Base-by-base conservation (phyloP, 176 grass and related monocot species). In the Pharus latifolius region DNA sequence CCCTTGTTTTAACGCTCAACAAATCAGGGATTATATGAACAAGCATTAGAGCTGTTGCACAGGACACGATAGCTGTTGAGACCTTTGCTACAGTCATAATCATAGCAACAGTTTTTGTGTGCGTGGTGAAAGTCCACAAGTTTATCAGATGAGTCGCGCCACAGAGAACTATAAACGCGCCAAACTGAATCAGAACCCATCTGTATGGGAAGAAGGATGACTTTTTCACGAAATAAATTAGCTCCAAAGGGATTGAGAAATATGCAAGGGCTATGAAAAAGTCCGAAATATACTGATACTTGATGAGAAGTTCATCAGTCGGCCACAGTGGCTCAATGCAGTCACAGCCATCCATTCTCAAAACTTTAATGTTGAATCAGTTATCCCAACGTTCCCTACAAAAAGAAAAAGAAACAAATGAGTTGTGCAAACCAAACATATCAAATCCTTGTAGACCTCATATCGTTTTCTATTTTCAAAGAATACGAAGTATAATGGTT, bases 261-360 rank as follows among this genome's bases (percentile, higher is more conserved):
- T 91, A 96, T 0, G 88, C 88, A 10, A 91, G 82, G 43, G 84
- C 88, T 49, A 96, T 96, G 63, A 96, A 86, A 66, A 96, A 96
- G 80, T 96, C 92, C 5, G 83, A 87, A 40, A 87, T 79, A 75
- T 86, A 87, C 60, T 88, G 88, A 57, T 80, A 91, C 78, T 82
- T 86, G 65, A 83, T 79, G 2, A 91, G 80, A 6, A 87, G 75
- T 43, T 91, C 84, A 31, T 83, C 83, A 0, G 88, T 79, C 32
- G 79, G 59, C 88, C 88, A 91, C 66, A 81, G 70, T 37, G 88
- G 80, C 83, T 83, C 79, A 31, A 80, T 85, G 62, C 78, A 90
- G 74, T 79, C 63, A 15, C 83, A 86, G 44, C 79, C 59, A 41
- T 91, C 83, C 84, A 87, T 91, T 59, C 45, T 67, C 10, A 5